These are phyloP conservation scores for Tetrahymena malaccensis DNA, from an alignment of 73 alveolate genomes.

Conservation along the genomic window DNA sequence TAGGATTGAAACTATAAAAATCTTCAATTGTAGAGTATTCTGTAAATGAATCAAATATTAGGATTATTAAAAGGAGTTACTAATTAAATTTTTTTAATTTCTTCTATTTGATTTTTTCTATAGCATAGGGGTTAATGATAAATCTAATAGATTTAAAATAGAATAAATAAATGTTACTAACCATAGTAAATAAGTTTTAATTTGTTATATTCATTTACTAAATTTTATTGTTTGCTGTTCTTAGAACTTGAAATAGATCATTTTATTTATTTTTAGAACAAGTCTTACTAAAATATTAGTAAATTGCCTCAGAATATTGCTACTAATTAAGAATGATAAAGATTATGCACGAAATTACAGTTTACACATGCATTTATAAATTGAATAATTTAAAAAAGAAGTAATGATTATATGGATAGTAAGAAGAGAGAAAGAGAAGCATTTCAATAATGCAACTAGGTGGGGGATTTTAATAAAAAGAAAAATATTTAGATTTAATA, in stretches of 20 bases:
- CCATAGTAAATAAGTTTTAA: background rate
- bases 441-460: background rate
- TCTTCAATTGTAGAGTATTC: background rate
- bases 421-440: background rate
- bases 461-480: background rate
- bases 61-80: background rate
- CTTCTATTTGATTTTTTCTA: background rate
- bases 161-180: background rate
- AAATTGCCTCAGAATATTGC: background rate
- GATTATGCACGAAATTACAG: background rate
- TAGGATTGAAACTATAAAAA: background rate
- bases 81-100: no score
- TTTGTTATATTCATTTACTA: background rate
- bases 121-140: background rate
- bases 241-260: no score
- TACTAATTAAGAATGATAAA: background rate
- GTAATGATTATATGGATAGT: background rate
- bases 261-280: background rate
- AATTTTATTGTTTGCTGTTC: background rate
- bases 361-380: background rate
- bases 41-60: no score
- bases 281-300: background rate
- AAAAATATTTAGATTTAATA: background rate
- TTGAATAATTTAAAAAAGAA: background rate
- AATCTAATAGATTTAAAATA: background rate